Evolutionary conservation across 225 moss, liverwort and hornwort species (phyloP).

Genomic region (Bryum argenteum): DNA sequence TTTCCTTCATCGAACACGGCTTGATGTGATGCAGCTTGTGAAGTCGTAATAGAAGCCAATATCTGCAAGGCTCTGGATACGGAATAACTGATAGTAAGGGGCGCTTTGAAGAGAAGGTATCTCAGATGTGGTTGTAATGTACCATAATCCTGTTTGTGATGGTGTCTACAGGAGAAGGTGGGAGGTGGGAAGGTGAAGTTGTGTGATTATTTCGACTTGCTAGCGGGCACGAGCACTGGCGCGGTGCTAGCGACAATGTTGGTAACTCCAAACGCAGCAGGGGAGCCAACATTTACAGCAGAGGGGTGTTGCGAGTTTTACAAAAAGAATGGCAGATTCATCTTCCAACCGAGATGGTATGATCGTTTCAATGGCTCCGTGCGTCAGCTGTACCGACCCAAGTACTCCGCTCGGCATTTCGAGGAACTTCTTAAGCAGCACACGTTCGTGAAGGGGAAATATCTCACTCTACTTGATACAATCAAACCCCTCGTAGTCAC

Average conservation of each 20-base stretch:
- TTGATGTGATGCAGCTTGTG: no score
- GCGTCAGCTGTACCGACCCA: conserved; percentile 79
- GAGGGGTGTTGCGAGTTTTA: conserved; percentile 75
- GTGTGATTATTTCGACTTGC: conserved; percentile 79
- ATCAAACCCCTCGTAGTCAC: conserved; percentile 71
- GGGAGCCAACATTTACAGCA: conserved; percentile 63
- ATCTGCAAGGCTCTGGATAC: no score
- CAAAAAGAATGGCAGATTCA: conserved; percentile 51
- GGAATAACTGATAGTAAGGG: no score
- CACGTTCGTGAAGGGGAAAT: conserved; percentile 61
- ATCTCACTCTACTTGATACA: conserved; percentile 68
- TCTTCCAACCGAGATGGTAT: conserved; percentile 67
- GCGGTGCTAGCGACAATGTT: conserved; percentile 75
- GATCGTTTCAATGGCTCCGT: conserved; percentile 65
- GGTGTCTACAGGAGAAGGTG: conserved; percentile 62
- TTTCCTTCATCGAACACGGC: no score
- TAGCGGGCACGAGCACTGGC: conserved; percentile 83
- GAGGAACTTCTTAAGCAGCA: conserved; percentile 69
- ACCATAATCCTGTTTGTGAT: not conserved
- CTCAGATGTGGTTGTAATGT: no score
- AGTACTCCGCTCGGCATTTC: conserved; percentile 67
- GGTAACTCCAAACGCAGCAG: conserved; percentile 62
- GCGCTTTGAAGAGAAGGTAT: no score
- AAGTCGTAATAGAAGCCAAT: no score
- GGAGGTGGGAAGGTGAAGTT: conserved; percentile 63